These are phyloP conservation scores for Chaetothyriales sp. DNA, from an alignment of 2,329 filamentous ascomycete genomes.

Conservation along the genomic window DNA sequence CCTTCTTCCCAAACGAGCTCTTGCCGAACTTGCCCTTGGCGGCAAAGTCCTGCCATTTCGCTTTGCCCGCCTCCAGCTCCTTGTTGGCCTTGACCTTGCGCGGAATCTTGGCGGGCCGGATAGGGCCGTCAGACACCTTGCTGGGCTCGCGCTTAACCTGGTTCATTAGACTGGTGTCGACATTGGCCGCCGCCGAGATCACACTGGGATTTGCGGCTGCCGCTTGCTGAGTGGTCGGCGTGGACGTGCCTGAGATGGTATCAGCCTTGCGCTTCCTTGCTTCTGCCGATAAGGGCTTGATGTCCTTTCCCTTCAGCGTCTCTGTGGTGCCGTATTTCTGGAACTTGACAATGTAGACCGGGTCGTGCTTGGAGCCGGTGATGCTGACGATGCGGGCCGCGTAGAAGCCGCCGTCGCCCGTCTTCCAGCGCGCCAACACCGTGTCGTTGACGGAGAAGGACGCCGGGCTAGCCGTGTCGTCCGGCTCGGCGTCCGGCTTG, in stretches of 20 bases:
- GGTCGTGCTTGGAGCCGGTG: conserved; percentile 78
- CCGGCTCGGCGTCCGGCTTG: conserved; percentile 40
- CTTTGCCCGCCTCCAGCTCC: conserved; percentile 80
- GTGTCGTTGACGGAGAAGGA: conserved; percentile 77
- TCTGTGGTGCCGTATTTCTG: conserved; percentile 73
- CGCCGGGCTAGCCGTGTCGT: conserved; percentile 26
- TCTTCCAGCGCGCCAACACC: conserved; percentile 79
- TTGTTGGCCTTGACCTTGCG: conserved; percentile 78
- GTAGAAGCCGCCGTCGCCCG: conserved; percentile 82
- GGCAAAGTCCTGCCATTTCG: conserved; percentile 88
- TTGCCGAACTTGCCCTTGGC: conserved; percentile 47
- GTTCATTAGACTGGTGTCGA: conserved; percentile 52
- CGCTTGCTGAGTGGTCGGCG: conserved; percentile 23
- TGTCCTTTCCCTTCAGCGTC: conserved; percentile 67
- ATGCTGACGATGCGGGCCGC: conserved; percentile 85
- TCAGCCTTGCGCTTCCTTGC: conserved; percentile 77
- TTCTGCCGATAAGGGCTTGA: conserved; percentile 60
- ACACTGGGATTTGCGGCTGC: conserved; percentile 38
- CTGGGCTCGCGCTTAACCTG: conserved; percentile 51
- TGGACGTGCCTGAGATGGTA: conserved; percentile 45
- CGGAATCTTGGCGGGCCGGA: conserved; percentile 52
- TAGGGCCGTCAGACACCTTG: conserved; percentile 47
- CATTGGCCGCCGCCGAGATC: conserved; percentile 53
- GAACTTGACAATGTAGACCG: conserved; percentile 90
- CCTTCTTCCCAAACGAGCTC: conserved; percentile 59